Evolutionary conservation across 1,284 basidiomycete species (phyloP).

Genomic region (Exobasidium cylindrosporum): DNA sequence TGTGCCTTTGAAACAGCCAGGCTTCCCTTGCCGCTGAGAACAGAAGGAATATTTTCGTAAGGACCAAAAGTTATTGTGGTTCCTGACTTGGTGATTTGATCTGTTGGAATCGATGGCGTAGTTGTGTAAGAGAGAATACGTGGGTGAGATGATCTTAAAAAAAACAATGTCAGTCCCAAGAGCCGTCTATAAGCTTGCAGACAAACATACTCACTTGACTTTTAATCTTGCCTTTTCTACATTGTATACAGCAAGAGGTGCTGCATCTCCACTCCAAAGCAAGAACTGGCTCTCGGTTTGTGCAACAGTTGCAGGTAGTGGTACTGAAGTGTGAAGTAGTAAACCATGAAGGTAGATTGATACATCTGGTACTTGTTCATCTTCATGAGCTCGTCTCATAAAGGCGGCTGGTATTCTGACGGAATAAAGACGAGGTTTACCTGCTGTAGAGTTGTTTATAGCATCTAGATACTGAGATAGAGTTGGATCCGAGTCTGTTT

Average conservation of each 20-base stretch:
- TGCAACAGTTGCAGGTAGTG: constrained; percentile 70
- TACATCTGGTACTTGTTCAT: constrained; percentile 2
- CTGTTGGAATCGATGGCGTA: constrained; percentile 62
- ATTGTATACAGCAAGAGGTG: constrained; percentile 76
- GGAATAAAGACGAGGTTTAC: constrained; percentile 11
- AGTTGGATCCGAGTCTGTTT: background rate
- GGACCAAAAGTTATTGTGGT: constrained; percentile 84
- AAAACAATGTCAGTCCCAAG: no score
- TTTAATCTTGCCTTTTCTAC: constrained; percentile 81
- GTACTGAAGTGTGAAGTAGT: constrained; percentile 51
- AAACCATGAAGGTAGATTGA: background rate
- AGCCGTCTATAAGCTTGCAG: no score
- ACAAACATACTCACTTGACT: no score
- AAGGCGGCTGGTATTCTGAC: constrained; percentile 9
- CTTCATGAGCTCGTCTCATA: background rate
- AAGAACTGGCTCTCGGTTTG: constrained; percentile 79
- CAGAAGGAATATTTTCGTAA: constrained; percentile 70
- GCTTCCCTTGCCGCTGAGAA: constrained; percentile 53
- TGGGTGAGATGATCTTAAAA: constrained; percentile 69
- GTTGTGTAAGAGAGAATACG: constrained; percentile 65
- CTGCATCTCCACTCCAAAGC: constrained; percentile 71
- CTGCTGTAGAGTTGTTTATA: background rate
- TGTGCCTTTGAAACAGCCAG: constrained; percentile 55
- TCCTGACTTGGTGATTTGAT: constrained; percentile 69
- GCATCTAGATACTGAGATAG: background rate